Base-by-base conservation (phyloP, 2,329 filamentous ascomycete genomes). In the Fragosphaeria purpurea region DNA sequence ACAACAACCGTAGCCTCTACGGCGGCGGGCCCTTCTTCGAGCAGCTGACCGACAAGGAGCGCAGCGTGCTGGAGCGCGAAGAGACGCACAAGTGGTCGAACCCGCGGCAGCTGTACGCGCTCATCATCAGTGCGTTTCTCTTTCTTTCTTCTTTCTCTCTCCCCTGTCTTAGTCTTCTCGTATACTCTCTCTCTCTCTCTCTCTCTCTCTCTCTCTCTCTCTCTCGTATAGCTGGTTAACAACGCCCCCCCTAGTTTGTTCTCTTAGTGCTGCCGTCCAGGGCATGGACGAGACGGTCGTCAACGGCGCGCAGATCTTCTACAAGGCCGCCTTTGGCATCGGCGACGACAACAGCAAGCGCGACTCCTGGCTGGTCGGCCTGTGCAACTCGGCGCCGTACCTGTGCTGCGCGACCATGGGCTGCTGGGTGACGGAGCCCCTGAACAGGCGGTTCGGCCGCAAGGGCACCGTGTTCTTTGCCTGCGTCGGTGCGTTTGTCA, bases 231-330 rank as follows among this genome's bases (percentile, higher is more conserved):
- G 4, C 4, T 6, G 7, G 35, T 11, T 37, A 2, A 7, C 7
- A 7, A 7, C 7, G 11, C 35, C 33, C 37, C 31, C 13, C 12
- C 8, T 13, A 50, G 70, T 83, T 38, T 85, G 81, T 59, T 84
- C 80, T n/a, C 71, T 79, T 22, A 83, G 77, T 42, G 83, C 83
- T 12, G 81, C 82, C 31, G 83, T 86, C 1, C 83, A 86, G 60
- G 83, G 82, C 58, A 83, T 84, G 79, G 80, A 85, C 62, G 79
- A 85, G 64, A 83, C 80, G 1, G 82, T 84, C 33, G 79, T 85
- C 56, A 85, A 85, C 58, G 82, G 82, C 42, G 82, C 79, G 7
- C 82, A 86, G 56, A 71, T 79, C 31, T 84, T 84, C 63, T 86
- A 83, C 62, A 73, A 75, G 52, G 57, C 62, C 2, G 70, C 80